phyloP scores from a whole-genome alignment of 169 alveolate species.

The Besnoitia besnoiti region DNA sequence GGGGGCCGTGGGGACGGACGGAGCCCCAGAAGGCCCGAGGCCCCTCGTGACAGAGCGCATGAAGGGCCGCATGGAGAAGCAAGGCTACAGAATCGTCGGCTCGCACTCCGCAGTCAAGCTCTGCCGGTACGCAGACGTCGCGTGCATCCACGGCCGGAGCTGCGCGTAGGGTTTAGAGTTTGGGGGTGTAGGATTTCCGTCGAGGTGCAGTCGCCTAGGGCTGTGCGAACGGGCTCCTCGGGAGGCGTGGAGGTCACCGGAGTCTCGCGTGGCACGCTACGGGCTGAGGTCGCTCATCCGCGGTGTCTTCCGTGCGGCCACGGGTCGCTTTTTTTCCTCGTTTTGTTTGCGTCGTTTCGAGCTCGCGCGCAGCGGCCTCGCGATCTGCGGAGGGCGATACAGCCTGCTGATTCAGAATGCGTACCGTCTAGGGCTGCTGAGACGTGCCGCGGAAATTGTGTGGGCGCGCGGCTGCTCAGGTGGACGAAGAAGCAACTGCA shows the following conservation, averaged over 20 bases:
- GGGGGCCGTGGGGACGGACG: not conserved
- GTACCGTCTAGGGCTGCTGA: too few relatives aligned
- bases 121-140: conserved; percentile 90
- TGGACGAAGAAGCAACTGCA: conserved; percentile 84
- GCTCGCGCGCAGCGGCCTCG: too few relatives aligned
- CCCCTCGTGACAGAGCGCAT: conserved; percentile 64
- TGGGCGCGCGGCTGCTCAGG: conserved; percentile 80
- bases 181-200: not conserved
- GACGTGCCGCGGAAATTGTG: too few relatives aligned
- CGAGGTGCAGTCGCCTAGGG: not conserved
- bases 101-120: conserved; percentile 90
- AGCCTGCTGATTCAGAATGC: too few relatives aligned
- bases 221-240: conserved; percentile 52
- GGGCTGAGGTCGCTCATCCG: too few relatives aligned
- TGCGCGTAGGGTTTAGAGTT: not conserved
- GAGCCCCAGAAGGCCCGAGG: not conserved
- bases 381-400: too few relatives aligned
- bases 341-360: too few relatives aligned
- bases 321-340: too few relatives aligned
- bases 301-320: too few relatives aligned
- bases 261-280: too few relatives aligned
- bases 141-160: too few relatives aligned
- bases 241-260: too few relatives aligned
- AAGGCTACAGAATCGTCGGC: conserved; percentile 88
- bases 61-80: conserved; percentile 65